Evolutionary conservation across 2,329 filamentous ascomycete genomes (phyloP).

Genomic region (Myriangium duriaei): DNA sequence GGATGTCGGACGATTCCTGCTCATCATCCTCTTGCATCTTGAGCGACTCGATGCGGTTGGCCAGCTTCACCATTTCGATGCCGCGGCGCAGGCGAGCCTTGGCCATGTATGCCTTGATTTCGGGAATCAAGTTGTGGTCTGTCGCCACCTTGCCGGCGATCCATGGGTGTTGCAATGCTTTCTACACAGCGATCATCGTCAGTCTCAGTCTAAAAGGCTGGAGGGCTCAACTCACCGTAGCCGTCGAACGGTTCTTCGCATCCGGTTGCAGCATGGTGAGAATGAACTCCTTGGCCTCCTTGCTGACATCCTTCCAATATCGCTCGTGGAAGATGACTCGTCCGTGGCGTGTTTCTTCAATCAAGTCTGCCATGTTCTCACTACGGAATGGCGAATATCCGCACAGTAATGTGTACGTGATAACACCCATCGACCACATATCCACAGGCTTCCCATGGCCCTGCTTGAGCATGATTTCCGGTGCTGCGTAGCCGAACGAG

Average conservation of each 20-base stretch:
- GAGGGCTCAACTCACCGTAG: constrained; percentile 51
- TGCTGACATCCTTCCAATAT: constrained; percentile 96
- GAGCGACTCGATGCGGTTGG: constrained; percentile 88
- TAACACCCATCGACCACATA: constrained; percentile 98
- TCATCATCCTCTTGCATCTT: constrained; percentile 88
- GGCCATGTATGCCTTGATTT: constrained; percentile 88
- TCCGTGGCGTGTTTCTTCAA: constrained; percentile 79
- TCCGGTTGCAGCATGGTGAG: constrained; percentile 64
- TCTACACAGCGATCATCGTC: constrained; percentile 29
- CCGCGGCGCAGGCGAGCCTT: constrained; percentile 83
- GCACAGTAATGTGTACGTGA: constrained; percentile 94
- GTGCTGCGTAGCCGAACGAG: constrained; percentile 93
- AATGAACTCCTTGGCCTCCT: constrained; percentile 94
- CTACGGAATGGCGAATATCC: constrained; percentile 97
- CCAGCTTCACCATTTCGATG: constrained; percentile 90
- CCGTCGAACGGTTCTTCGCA: constrained; percentile 63
- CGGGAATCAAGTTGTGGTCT: constrained; percentile 92
- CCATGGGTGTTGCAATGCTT: constrained; percentile 75
- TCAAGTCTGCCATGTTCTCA: constrained; percentile 82
- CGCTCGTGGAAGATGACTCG: constrained; percentile 90
- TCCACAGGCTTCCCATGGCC: constrained; percentile 97
- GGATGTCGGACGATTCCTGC: constrained; percentile 48
- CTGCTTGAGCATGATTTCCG: constrained; percentile 95
- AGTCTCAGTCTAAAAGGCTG: too few relatives aligned
- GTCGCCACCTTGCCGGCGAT: constrained; percentile 82